phyloP scores from a whole-genome alignment of 2,329 filamentous ascomycete species.

The Xylaria sp. region DNA sequence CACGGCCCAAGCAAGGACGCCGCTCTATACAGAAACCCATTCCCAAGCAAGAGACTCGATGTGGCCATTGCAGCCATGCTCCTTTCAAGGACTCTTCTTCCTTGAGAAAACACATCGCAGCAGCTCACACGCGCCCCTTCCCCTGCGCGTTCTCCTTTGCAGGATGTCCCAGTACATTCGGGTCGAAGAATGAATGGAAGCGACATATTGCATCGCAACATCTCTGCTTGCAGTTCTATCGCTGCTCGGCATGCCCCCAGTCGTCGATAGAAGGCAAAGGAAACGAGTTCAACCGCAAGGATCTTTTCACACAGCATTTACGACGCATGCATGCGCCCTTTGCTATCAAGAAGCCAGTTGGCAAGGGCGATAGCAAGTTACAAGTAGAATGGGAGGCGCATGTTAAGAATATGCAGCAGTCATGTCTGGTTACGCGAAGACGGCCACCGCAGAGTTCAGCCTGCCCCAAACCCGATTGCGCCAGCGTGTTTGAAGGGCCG shows the following conservation, averaged over 20 bases:
- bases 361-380: conserved; percentile 54
- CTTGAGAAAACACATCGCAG: conserved; percentile 60
- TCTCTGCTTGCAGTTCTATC: conserved; percentile 62
- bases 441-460: conserved; percentile 65
- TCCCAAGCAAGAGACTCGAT: conserved; percentile 56
- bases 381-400: conserved; percentile 59
- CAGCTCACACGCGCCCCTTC: conserved; percentile 68
- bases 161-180: conserved; percentile 76
- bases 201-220: conserved; percentile 89
- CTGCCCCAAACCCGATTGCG: conserved; percentile 68
- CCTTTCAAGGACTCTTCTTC: conserved; percentile 64
- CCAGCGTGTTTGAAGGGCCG: conserved; percentile 62
- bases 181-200: conserved; percentile 97
- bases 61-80: conserved; percentile 56
- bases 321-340: conserved; percentile 85
- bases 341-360: conserved; percentile 53
- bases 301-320: conserved; percentile 90
- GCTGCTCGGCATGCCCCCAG: conserved; percentile 56
- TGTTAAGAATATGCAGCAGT: conserved; percentile 64
- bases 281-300: conserved; percentile 83
- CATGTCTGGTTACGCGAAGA: conserved; percentile 67
- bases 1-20: conserved; percentile 40
- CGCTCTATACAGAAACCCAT: conserved; percentile 44
- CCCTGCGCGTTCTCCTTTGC: conserved; percentile 81
- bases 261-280: conserved; percentile 40